Percentiles rank a stretch among this genome's conserved stretches.
phyloP scores from a whole-genome alignment of 2,329 filamentous ascomycete genomes.

The Esteya vermicola region DNA sequence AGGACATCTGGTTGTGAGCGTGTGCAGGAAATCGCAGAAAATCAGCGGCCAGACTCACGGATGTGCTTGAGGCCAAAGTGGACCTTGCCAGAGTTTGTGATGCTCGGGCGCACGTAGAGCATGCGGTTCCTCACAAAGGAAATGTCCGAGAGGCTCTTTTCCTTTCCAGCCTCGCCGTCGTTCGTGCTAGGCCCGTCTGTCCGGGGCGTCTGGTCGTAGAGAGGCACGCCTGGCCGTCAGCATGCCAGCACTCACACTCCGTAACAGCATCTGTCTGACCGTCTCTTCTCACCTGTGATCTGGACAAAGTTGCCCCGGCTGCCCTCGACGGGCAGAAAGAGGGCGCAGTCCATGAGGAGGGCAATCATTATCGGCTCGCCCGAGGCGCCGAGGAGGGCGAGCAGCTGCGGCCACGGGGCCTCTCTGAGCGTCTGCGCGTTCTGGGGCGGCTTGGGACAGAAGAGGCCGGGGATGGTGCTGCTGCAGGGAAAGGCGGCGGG shows the following conservation, averaged over 20 bases:
- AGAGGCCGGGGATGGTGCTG: slow-evolving; percentile 47
- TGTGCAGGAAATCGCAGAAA: too few relatives aligned
- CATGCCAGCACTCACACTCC: background rate
- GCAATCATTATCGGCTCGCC: slow-evolving; percentile 68
- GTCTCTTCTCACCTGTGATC: slow-evolving; percentile 62
- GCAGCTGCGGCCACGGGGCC: slow-evolving; percentile 59
- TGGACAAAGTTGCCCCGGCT: slow-evolving; percentile 59
- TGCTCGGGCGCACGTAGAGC: slow-evolving; percentile 63
- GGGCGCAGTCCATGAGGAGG: slow-evolving; percentile 60
- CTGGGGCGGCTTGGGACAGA: slow-evolving; percentile 50
- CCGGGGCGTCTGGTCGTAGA: slow-evolving; percentile 4
- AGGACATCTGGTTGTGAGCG: slow-evolving; percentile 49
- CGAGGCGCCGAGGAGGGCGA: slow-evolving; percentile 57
- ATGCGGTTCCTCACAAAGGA: slow-evolving; percentile 69
- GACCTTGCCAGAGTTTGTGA: slow-evolving; percentile 54
- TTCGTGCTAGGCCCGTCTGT: background rate
- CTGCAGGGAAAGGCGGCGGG: background rate
- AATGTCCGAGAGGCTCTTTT: slow-evolving; percentile 41
- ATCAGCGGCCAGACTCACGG: slow-evolving; percentile 49
- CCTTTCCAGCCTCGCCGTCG: background rate
- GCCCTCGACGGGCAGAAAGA: slow-evolving; percentile 52
- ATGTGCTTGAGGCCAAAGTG: slow-evolving; percentile 67
- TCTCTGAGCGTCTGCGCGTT: slow-evolving; percentile 56
- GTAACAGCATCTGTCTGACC: too few relatives aligned
- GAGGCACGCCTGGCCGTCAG: slow-evolving; percentile 2